Evolutionary conservation across 345 rosid species (phyloP), one percentile per base, ranked within the genome.

Genomic region (Eucalyptus regnans): DNA sequence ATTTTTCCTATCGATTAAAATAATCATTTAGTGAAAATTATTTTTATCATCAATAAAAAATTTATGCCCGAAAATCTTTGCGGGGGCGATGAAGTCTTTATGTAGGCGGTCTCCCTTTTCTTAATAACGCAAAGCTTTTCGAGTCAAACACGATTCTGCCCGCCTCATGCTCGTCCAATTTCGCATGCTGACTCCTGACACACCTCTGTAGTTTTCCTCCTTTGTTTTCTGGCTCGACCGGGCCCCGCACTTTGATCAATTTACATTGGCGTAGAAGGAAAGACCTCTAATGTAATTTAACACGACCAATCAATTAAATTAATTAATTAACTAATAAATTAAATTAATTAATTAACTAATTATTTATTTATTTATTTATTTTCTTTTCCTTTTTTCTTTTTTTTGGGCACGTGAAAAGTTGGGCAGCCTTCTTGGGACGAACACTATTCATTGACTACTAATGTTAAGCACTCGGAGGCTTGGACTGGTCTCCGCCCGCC

Each of bases 321-420:
- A 54, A 50, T 14, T 1, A 3, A 27, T 18, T 18, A 18, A 52
- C 7, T 52, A 18, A 54, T 54, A n/a, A 0, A 31, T 66, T 12
- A 54, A 52, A 54, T 54, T 7, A 54, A 50, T 14, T 1, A 3
- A 27, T 18, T 18, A 18, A 52, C 7, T 8, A 52, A 52, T 18
- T 52, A 18, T 3, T 41, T 41, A 41, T 41, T 41, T 4, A 41
- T 41, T 41, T 41, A 41, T 51, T 22, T 0, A 13, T 5, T 62
- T 62, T 6, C 1, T 4, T 31, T 16, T 1, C 9, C 1, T 33
- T 3, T 33, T 9, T 16, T 1, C 9, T 1, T 33, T 3, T 33
- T 9, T 64, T 20, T 5, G 6, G 4, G 48, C 27, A 76, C 1
- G 48, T 76, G 83, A 76, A 18, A 44, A 76, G 27, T 27, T 16